These are phyloP conservation scores for Harringtonia aguacate DNA, from an alignment of 2,329 filamentous ascomycete genomes.

Conservation along the genomic window DNA sequence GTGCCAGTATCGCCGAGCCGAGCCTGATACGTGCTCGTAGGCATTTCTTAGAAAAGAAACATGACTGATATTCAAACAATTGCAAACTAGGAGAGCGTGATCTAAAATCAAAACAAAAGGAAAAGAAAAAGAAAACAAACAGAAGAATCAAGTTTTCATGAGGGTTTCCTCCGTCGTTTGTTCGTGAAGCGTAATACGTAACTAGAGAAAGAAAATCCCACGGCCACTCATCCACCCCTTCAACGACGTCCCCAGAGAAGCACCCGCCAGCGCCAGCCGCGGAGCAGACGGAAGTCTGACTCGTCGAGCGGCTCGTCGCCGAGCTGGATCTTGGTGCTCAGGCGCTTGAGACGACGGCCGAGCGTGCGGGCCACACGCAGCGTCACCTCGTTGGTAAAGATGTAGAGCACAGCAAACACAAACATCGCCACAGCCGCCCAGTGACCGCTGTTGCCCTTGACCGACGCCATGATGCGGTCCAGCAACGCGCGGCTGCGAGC, in stretches of 20 bases:
- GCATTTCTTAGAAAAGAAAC: too few species aligned
- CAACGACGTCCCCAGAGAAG: conserved; percentile 28
- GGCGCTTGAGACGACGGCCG: conserved; percentile 35
- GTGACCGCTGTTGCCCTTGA: conserved; percentile 28
- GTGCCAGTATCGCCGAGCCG: too few species aligned
- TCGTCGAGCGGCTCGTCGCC: conserved; percentile 35
- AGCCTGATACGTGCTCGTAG: too few species aligned
- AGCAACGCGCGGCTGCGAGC: conserved; percentile 37
- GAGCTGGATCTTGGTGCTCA: conserved; percentile 35
- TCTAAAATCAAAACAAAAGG: background rate
- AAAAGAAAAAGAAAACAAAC: background rate
- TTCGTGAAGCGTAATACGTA: background rate
- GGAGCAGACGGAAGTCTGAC: conserved; percentile 35
- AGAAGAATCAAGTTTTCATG: background rate
- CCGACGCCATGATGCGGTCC: conserved; percentile 33
- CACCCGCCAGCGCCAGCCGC: conserved; percentile 47
- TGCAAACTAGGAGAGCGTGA: too few species aligned
- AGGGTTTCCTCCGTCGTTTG: background rate
- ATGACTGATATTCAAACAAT: background rate
- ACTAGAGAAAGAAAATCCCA: background rate
- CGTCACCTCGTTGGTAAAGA: conserved; percentile 48
- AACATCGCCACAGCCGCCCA: conserved; percentile 41
- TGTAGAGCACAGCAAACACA: conserved; percentile 45
- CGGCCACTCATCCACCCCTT: background rate
- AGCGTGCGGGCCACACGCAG: conserved; percentile 42